Conservation (phyloP, 345 rosid species). For the Hibiscus mutabilis region DNA sequence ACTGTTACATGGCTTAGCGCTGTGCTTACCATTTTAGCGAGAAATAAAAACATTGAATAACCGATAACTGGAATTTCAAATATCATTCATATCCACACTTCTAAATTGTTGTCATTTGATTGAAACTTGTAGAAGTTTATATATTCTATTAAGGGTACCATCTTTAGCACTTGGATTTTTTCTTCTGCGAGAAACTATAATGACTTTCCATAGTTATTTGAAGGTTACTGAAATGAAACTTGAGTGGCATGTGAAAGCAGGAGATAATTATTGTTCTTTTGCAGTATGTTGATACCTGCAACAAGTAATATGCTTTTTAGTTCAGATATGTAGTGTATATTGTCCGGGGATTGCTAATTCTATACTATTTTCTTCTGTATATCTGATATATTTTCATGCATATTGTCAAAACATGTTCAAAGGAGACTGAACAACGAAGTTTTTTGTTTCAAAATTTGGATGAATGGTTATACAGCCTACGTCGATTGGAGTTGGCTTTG, state of each 20-base stretch:
- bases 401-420: neutral
- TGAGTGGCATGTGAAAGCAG: neutral
- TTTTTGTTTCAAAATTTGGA: neutral
- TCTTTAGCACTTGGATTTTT: neutral
- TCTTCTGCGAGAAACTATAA: neutral
- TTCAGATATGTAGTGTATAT: neutral
- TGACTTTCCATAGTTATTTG: neutral
- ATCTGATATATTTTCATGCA: neutral
- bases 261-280: neutral
- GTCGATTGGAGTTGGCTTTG: neutral
- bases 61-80: neutral
- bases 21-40: neutral
- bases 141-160: neutral
- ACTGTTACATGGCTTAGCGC: neutral
- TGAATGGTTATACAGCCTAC: neutral
- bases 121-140: neutral
- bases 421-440: neutral
- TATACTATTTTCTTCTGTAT: neutral
- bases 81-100: neutral
- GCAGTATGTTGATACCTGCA: neutral
- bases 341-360: neutral
- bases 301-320: too few relatives aligned
- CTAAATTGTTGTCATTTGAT: neutral
- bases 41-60: neutral
- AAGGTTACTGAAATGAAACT: neutral